phyloP scores from a whole-genome alignment of 2,329 filamentous ascomycete genomes.

The Alternaria alternata region DNA sequence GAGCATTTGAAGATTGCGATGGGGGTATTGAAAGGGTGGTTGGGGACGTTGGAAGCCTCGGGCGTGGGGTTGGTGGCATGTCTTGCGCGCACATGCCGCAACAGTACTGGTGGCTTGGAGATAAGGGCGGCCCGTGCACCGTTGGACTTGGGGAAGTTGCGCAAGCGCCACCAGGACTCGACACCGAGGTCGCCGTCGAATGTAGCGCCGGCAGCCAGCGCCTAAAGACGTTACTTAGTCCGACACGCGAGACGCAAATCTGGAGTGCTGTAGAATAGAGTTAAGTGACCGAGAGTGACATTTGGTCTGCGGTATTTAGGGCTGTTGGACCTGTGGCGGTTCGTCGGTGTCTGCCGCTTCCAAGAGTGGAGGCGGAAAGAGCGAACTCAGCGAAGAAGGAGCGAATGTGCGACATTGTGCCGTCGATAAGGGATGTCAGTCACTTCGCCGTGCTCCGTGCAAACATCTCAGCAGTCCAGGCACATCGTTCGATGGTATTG shows the following conservation, averaged over 20 bases:
- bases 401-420: slow-evolving; percentile 2
- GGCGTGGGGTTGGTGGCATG: slow-evolving; percentile 4
- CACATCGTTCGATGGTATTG: not conserved
- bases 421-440: not conserved
- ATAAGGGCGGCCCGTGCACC: slow-evolving; percentile 15
- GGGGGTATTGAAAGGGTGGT: not conserved
- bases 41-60: not conserved
- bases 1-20: not conserved
- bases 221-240: slow-evolving; percentile 8
- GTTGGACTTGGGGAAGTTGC: slow-evolving; percentile 13
- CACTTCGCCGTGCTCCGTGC: not conserved
- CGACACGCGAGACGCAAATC: slow-evolving; percentile 15
- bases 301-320: slow-evolving; percentile 5
- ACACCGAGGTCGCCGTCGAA: slow-evolving; percentile 1
- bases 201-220: slow-evolving; percentile 12
- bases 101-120: slow-evolving; percentile 4
- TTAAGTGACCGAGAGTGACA: slow-evolving; percentile 13
- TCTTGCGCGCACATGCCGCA: slow-evolving; percentile 21
- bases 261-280: slow-evolving; percentile 15
- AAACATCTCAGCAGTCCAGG: not conserved
- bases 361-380: slow-evolving; percentile 8
- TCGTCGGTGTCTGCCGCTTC: not conserved
- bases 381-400: slow-evolving; percentile 8
- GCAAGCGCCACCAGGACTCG: slow-evolving; percentile 17
- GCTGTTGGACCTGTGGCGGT: slow-evolving; percentile 3